phyloP scores from a whole-genome alignment of 202 grass and related monocot genomes.

The Elaeis oleifera region DNA sequence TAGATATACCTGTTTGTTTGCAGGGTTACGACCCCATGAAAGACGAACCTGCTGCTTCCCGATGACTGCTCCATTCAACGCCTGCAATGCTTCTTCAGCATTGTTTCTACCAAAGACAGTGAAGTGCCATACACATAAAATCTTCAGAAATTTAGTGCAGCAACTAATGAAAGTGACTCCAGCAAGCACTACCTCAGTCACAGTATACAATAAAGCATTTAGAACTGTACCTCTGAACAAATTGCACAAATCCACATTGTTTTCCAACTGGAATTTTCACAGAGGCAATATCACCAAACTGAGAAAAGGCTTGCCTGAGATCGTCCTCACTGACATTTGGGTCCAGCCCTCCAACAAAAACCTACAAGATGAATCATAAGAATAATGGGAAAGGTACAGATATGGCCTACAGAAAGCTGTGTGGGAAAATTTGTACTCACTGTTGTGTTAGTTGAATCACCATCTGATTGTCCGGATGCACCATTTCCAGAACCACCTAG shows the following conservation, averaged over 20 bases:
- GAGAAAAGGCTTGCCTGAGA: conserved; percentile 75
- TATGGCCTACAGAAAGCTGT: conserved; percentile 9
- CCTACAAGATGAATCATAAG: conserved; percentile 32
- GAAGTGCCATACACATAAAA: not conserved
- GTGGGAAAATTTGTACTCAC: conserved; percentile 39
- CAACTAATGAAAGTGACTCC: no score
- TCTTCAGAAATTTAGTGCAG: no score
- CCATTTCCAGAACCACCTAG: conserved; percentile 74
- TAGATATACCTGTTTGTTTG: conserved; percentile 62
- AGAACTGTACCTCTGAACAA: conserved; percentile 58
- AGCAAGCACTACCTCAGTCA: no score
- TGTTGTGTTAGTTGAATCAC: conserved; percentile 93
- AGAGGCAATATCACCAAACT: conserved; percentile 80
- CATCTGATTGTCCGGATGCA: conserved; percentile 55
- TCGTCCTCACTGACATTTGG: conserved; percentile 86
- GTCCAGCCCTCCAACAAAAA: conserved; percentile 85
- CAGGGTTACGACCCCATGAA: conserved; percentile 79
- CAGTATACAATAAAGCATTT: no score
- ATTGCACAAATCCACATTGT: conserved; percentile 84
- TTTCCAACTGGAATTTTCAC: conserved; percentile 89
- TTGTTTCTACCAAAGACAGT: conserved; percentile 42
- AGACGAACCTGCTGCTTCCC: conserved; percentile 68
- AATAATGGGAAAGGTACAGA: conserved; percentile 12
- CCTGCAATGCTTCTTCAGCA: conserved; percentile 75
- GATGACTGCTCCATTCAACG: conserved; percentile 53